These are phyloP conservation scores for Fusarium devonianum DNA, from an alignment of 2,329 filamentous ascomycete species.

Conservation along the genomic window DNA sequence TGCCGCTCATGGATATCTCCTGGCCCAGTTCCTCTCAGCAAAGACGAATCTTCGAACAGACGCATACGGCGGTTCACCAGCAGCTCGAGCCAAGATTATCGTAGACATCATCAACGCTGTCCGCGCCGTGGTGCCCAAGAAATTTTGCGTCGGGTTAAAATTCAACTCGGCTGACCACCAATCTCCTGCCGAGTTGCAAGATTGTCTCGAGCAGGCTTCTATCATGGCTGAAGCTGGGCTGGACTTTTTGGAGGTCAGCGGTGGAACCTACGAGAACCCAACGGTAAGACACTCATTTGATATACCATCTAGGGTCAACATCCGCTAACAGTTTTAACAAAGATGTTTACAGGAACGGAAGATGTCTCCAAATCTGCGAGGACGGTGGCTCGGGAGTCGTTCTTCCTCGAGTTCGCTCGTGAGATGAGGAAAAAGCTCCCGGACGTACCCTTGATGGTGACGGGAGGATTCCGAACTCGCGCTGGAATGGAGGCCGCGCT, in stretches of 20 bases:
- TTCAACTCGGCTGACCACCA: conserved; percentile 66
- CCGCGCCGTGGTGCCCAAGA: conserved; percentile 45
- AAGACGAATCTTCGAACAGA: conserved; percentile 61
- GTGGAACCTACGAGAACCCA: conserved; percentile 66
- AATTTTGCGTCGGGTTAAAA: conserved; percentile 62
- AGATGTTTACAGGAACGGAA: conserved; percentile 47
- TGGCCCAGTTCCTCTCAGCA: conserved; percentile 62
- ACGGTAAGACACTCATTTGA: conserved; percentile 43
- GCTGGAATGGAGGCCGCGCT: conserved; percentile 52
- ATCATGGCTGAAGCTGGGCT: conserved; percentile 57
- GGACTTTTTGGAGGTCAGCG: conserved; percentile 74
- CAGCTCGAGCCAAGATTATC: conserved; percentile 57
- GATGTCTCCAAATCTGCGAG: conserved; percentile 33
- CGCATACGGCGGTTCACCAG: conserved; percentile 60
- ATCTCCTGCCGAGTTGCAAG: conserved; percentile 50
- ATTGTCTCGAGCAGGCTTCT: conserved; percentile 65
- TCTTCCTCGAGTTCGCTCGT: conserved; percentile 72
- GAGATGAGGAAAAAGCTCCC: conserved; percentile 56
- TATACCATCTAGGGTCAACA: neutral
- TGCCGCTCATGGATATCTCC: conserved; percentile 63
- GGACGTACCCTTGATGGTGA: conserved; percentile 61
- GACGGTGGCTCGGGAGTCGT: conserved; percentile 67
- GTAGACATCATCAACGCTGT: conserved; percentile 58
- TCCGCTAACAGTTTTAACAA: neutral
- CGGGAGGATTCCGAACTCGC: conserved; percentile 66